Conservation (phyloP, 2,329 filamentous ascomycete genomes). For the Teratosphaeria epicoccoides region DNA sequence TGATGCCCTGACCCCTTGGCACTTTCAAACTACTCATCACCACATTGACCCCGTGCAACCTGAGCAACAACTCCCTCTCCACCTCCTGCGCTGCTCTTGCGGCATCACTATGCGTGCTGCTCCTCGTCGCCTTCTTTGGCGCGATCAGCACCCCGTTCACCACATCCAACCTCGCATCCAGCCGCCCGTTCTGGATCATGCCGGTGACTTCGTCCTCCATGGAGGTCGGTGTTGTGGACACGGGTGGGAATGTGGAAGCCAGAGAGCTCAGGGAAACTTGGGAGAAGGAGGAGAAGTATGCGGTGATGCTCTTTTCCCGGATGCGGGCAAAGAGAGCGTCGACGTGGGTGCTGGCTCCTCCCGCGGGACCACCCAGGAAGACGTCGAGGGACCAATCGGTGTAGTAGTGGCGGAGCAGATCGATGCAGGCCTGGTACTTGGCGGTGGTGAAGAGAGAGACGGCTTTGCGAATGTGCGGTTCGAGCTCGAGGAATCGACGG, state of each 20-base stretch:
- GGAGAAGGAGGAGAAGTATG: slow-evolving; percentile 86
- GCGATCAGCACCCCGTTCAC: slow-evolving; percentile 71
- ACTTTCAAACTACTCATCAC: slow-evolving; percentile 61
- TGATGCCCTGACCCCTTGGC: slow-evolving; percentile 38
- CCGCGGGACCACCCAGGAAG: slow-evolving; percentile 44
- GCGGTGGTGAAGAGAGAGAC: slow-evolving; percentile 82
- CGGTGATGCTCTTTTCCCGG: slow-evolving; percentile 81
- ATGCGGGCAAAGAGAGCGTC: slow-evolving; percentile 60
- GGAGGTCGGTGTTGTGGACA: slow-evolving; percentile 28
- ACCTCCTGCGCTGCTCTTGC: slow-evolving; percentile 60
- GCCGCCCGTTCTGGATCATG: slow-evolving; percentile 62
- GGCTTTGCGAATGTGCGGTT: slow-evolving; percentile 87
- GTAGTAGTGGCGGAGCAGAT: slow-evolving; percentile 69
- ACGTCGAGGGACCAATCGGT: slow-evolving; percentile 85
- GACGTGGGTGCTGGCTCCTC: slow-evolving; percentile 42
- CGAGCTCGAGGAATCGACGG: slow-evolving; percentile 78
- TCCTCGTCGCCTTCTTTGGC: slow-evolving; percentile 54
- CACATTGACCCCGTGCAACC: slow-evolving; percentile 68
- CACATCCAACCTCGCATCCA: slow-evolving; percentile 75
- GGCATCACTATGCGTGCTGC: slow-evolving; percentile 58
- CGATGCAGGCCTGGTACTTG: slow-evolving; percentile 76
- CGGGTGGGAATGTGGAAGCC: slow-evolving; percentile 58
- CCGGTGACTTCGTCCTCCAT: slow-evolving; percentile 64
- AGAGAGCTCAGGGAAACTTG: slow-evolving; percentile 73
- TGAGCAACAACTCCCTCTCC: slow-evolving; percentile 62